Base-by-base conservation (phyloP, 2,329 filamentous ascomycete genomes). In the Cladophialophora carrionii region DNA sequence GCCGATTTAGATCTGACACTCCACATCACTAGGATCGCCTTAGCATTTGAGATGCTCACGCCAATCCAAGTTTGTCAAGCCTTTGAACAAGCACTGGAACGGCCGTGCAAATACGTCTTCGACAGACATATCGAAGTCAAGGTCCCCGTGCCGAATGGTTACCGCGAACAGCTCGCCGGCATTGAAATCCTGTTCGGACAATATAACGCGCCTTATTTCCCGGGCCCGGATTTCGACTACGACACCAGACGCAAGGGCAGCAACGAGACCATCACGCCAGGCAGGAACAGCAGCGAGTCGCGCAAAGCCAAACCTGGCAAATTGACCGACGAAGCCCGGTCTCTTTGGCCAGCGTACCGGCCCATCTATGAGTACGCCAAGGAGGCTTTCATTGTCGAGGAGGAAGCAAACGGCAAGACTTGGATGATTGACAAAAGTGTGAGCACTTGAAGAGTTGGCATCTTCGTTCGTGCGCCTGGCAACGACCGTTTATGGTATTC, bases 281-380 rank as follows among this genome's bases (percentile, higher is more conserved):
- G 57, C 20, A 51, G 55, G 55, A 65, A 57, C 57, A 60, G 37
- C 46, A 37, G 55, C 24, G 53, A 52, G 29, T 29, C 57, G 4
- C 43, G 61, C 20, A 59, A 63, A 46, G 55, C 61, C 14, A 68
- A 66, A 57, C 48, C 67, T 1, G 63, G 63, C 31, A 86, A 84
- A 69, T 90, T 90, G 70, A 92, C 92, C 0, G 83, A 85, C 8
- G 87, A 92, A 71, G 91, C 93, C 0, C 81, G 94, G 67, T 85
- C 89, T 71, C 80, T 99, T 26, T 98, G 95, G 95, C 91, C 96
- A 75, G 95, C 92, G 3, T 92, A 92, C 71, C 85, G 95, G 61
- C 90, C 91, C 32, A 85, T 98, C 71, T 92, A 97, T 75, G 95
- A 98, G 78, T 99, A 98, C 76, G 94, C 94, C 1, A 85, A 90